Base-by-base conservation (phyloP, 2,329 filamentous ascomycete genomes). In the Apiospora malaysiana region DNA sequence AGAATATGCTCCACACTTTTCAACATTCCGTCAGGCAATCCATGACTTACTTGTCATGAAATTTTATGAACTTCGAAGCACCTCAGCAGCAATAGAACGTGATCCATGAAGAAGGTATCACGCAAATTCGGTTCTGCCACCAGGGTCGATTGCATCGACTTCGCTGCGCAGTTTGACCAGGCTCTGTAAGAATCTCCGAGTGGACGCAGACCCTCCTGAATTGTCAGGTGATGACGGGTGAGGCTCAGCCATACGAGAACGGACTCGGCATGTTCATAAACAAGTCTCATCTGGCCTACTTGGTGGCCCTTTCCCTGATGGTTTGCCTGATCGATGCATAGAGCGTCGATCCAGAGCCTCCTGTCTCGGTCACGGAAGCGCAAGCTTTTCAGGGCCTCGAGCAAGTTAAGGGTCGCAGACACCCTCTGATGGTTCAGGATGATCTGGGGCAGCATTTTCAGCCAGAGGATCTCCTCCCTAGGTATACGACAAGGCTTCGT, bases 201-300 rank as follows among this genome's bases (percentile, higher is more conserved):
- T 16, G 42, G n/a, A n/a, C 43, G n/a, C 66, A 68, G 1, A 68
- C 16, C 9, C 6, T 75, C 78, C 32, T 81, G 78, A 4, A 66
- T n/a, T n/a, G n/a, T n/a, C n/a, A n/a, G n/a, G n/a, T n/a, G n/a
- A n/a, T n/a, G n/a, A n/a, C n/a, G n/a, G n/a, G n/a, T n/a, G n/a
- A n/a, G n/a, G n/a, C n/a, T n/a, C n/a, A n/a, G 12, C 49, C 49
- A 56, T 25, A 56, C 18, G 12, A 56, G 23, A 25, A 56, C 49
- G 0, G 16, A 16, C 3, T 56, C 25, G 25, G 49, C 49, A 27
- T 32, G 1, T 32, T 56, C 12, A 5, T 56, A 56, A 12, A 56
- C 49, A 1, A 56, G 49, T 16, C 49, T 27, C 49, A 56, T 32
- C 9, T 56, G 49, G 9, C 49, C 49, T 25, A 56, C 49, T 7